Conservation (phyloP, 768 basidiomycete genomes). For the Lepiota brunneoincarnata region DNA sequence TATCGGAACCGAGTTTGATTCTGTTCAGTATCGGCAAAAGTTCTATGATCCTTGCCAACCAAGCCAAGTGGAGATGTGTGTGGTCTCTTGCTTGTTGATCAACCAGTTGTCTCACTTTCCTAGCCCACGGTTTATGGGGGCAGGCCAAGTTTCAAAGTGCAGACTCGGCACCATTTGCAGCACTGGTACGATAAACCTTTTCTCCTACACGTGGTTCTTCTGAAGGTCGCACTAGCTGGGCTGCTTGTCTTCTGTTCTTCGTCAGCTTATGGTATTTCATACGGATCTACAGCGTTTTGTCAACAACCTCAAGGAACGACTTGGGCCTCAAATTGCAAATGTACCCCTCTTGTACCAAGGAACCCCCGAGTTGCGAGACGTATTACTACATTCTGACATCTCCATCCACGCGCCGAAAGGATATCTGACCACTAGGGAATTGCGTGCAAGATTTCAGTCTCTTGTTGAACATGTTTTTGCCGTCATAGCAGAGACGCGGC, state of each 20-base stretch:
- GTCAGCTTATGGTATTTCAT: conserved; percentile 73
- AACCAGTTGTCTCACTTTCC: neutral
- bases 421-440: conserved; percentile 52
- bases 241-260: conserved; percentile 67
- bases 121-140: conserved; percentile 72
- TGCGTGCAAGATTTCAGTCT: conserved; percentile 68
- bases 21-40: conserved; percentile 66
- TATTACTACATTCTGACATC: conserved; percentile 55
- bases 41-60: conserved; percentile 64
- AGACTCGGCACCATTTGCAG: conserved; percentile 68
- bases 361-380: conserved; percentile 65
- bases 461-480: conserved; percentile 69
- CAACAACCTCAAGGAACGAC: conserved; percentile 48
- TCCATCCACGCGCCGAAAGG: conserved; percentile 50
- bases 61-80: conserved; percentile 70
- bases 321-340: conserved; percentile 71
- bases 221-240: conserved; percentile 41
- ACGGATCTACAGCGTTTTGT: conserved; percentile 70
- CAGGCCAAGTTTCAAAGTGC: conserved; percentile 70
- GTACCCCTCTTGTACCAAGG: conserved; percentile 70
- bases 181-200: conserved; percentile 41
- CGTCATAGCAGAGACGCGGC: conserved; percentile 64
- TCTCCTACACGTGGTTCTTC: neutral
- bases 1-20: neutral
- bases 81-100: neutral